Base-by-base conservation (phyloP, 2,329 filamentous ascomycete genomes). In the Sporothrix brasiliensis region DNA sequence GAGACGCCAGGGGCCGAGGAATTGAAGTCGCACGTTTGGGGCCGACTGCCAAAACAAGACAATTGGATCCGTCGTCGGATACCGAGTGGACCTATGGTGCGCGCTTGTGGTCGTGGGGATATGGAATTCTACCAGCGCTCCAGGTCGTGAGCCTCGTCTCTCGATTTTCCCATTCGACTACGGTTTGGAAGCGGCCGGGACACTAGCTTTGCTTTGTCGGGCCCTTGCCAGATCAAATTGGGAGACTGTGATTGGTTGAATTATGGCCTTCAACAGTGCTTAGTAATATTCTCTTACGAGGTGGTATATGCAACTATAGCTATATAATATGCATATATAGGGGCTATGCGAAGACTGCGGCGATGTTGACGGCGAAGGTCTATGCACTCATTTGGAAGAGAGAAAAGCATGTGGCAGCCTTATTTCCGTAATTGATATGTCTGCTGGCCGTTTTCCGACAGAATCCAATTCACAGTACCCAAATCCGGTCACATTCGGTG, bases 201-300 rank as follows among this genome's bases (percentile, higher is more conserved):
- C 56, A 69, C 67, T 71, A 73, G 70, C 69, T 73, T 66, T 66
- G 69, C 70, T 69, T 68, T 63, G 27, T 71, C 69, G 68, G 68
- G 58, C 67, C 50, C 54, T 63, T 47, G 39, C 71, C 70, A 72
- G 73, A 69, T 71, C 73, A 74, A 74, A 74, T 74, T 74, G 72
- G 54, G 24, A 39, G 7, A 19, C 50, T 44, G 47, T 74, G 72
- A 74, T 74, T 74, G 73, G 73, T 44, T 13, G 1, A 30, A 39
- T 50, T 47, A 39, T 16, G 14, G 39, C 16, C 16, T 13, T 34
- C 11, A 47, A 52, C 7, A 1, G 0, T 19, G 54, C 16, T 41
- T n/a, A 63, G 30, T 69, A 52, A 63, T 49, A 21, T 44, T 2
- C 1, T 2, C 9, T n/a, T 21, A 50, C 11, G 10, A 6, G 21